phyloP scores from a whole-genome alignment of 2,329 filamentous ascomycete species.

The Diaporthe sp. region DNA sequence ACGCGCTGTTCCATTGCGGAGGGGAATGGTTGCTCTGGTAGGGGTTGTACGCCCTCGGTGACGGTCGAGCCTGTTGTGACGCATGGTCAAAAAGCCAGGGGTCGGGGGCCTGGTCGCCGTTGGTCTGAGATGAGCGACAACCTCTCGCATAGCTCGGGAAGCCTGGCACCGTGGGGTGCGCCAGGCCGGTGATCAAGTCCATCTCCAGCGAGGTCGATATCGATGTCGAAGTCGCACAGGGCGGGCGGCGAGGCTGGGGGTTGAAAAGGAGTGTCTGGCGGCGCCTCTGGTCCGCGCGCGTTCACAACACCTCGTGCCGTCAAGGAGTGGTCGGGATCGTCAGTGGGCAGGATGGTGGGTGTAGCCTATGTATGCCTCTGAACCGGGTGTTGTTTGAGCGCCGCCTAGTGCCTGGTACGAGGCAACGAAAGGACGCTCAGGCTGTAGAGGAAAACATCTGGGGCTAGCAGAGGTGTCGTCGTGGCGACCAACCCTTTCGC shows the following conservation, averaged over 20 bases:
- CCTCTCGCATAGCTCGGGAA: constrained; percentile 27
- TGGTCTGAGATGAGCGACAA: constrained; percentile 5
- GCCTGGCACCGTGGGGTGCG: constrained; percentile 26
- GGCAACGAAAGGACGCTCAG: constrained; percentile 26
- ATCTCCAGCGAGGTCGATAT: constrained; percentile 9
- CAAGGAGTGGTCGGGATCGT: neutral
- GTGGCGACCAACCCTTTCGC: constrained; percentile 26
- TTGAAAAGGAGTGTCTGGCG: constrained; percentile 6
- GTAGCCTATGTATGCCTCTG: neutral
- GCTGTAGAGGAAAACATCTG: constrained; percentile 23
- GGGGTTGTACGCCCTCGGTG: constrained; percentile 42
- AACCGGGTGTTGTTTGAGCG: constrained; percentile 5
- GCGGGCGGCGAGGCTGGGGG: constrained; percentile 11
- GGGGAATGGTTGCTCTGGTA: constrained; percentile 43
- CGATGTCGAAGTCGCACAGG: neutral
- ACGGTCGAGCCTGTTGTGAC: constrained; percentile 28
- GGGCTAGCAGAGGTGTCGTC: constrained; percentile 24
- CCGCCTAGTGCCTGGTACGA: constrained; percentile 23
- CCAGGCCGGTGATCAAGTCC: constrained; percentile 33
- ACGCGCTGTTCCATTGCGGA: constrained; percentile 29
- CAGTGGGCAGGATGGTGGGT: neutral
- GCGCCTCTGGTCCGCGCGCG: neutral
- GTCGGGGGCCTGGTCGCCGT: constrained; percentile 8
- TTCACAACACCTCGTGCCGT: neutral
- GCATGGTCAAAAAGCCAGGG: constrained; percentile 27